phyloP scores from a whole-genome alignment of 441 rosid species.

The Brassica balearica region DNA sequence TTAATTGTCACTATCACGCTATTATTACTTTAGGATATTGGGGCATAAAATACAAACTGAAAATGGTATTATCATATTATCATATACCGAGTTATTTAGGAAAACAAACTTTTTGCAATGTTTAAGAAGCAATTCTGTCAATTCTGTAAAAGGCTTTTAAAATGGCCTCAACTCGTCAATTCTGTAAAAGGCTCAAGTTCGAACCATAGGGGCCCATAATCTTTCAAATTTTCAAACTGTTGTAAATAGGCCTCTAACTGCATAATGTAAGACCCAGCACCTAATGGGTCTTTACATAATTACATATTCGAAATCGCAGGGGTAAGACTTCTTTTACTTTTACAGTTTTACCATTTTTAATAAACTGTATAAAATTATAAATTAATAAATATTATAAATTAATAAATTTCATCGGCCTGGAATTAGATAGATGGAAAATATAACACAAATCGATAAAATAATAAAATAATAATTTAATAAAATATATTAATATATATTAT shows the following conservation, averaged over 20 bases:
- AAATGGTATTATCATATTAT: too few species aligned
- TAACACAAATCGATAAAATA: too few species aligned
- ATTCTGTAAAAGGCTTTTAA: neutral
- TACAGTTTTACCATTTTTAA: neutral
- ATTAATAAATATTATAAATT: too few species aligned
- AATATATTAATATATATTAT: too few species aligned
- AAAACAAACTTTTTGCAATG: neutral
- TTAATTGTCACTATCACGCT: slow-evolving; percentile 28
- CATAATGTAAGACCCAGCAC: neutral
- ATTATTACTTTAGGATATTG: neutral
- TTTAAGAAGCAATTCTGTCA: too few species aligned
- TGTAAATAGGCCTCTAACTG: neutral
- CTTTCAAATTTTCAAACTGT: neutral
- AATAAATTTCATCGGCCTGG: too few species aligned
- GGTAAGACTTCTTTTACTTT: neutral
- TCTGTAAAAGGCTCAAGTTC: too few species aligned
- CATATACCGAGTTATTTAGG: neutral
- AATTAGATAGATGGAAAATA: too few species aligned
- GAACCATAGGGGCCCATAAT: neutral
- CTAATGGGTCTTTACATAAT: neutral
- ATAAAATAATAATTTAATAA: too few species aligned
- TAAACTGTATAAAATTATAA: too few species aligned
- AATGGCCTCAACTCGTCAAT: neutral
- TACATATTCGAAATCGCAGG: neutral
- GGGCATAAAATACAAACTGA: neutral